Conservation (phyloP, 2,329 filamentous ascomycete genomes). For the Talaromyces verruculosus region DNA sequence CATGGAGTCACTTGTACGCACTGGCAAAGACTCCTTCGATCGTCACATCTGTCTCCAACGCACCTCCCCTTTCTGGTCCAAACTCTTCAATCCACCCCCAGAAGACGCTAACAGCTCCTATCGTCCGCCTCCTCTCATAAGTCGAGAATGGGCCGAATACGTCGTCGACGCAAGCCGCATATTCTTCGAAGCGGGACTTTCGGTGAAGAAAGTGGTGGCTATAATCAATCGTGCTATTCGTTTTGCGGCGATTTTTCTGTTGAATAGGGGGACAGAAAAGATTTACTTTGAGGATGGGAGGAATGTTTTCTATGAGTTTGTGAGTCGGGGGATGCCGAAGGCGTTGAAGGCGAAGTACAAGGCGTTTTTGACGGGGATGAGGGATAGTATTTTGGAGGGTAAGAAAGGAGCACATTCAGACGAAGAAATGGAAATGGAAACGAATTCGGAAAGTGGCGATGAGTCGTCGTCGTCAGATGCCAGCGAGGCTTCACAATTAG, state of each 20-base stretch:
- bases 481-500: neutral
- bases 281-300: neutral
- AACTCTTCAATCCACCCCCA: neutral
- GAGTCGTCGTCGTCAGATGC: neutral
- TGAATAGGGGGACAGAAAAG: neutral
- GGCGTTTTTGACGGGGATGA: neutral
- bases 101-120: too few relatives aligned
- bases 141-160: slow-evolving; percentile 5
- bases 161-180: neutral
- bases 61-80: slow-evolving; percentile 9
- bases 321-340: neutral
- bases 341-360: neutral
- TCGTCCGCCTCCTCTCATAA: neutral
- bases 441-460: neutral
- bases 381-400: neutral
- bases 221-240: neutral
- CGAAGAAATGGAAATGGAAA: neutral
- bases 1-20: neutral
- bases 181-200: neutral
- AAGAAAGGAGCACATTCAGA: neutral
- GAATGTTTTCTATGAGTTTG: slow-evolving; percentile 6
- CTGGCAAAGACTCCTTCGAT: neutral
- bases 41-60: neutral
- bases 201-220: neutral
- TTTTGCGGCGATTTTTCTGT: neutral